Evolutionary conservation across 108 stramenopile genomes (phyloP).

Genomic region (Pseudonitzschia multiseries): DNA sequence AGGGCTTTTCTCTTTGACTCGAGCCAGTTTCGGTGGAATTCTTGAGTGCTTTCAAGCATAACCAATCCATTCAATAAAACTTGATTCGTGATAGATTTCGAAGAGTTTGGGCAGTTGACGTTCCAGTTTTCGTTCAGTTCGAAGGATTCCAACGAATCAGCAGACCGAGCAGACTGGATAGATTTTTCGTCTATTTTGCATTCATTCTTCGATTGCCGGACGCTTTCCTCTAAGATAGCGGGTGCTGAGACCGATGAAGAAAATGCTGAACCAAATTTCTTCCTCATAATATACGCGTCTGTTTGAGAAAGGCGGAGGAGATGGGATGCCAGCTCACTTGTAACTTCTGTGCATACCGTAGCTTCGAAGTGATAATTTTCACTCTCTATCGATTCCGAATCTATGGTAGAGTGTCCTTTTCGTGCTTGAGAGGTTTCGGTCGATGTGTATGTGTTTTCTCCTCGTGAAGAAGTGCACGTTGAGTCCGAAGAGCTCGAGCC

Average conservation of each 20-base stretch:
- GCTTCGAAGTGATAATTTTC: background rate
- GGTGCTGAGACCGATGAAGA: constrained; percentile 3
- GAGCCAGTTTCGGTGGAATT: constrained; percentile 27
- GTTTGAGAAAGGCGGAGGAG: background rate
- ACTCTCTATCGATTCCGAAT: constrained; percentile 1
- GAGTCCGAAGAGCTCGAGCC: constrained; percentile 15
- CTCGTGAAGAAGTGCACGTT: background rate
- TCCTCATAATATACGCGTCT: background rate
- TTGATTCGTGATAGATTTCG: background rate
- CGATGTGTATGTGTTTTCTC: background rate
- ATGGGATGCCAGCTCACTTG: background rate
- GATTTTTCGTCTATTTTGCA: background rate
- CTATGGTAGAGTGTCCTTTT: background rate
- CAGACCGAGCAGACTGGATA: constrained; percentile 6
- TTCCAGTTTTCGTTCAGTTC: background rate
- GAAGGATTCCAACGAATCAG: background rate
- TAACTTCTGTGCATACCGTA: background rate
- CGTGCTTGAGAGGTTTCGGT: background rate
- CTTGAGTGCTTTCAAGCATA: background rate
- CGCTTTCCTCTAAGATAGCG: constrained; percentile 5
- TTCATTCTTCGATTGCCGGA: background rate
- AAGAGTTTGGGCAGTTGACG: background rate
- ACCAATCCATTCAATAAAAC: constrained; percentile 1
- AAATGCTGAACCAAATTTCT: background rate
- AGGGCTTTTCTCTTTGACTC: constrained; percentile 20